phyloP scores from a whole-genome alignment of 768 basidiomycete genomes.

The Thelephora aurantiotincta region DNA sequence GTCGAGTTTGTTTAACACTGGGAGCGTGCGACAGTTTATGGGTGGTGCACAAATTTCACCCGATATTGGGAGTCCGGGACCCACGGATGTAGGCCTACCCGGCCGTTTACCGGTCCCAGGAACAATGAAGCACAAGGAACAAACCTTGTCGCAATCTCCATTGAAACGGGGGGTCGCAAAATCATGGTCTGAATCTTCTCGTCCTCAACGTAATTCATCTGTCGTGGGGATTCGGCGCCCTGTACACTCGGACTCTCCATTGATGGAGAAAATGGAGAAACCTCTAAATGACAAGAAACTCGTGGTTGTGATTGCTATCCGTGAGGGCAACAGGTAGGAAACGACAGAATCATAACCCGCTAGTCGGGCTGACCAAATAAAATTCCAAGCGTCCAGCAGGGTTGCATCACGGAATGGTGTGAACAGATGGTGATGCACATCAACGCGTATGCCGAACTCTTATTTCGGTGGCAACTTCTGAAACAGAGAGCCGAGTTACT shows the following conservation, averaged over 20 bases:
- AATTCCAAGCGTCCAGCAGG: no score
- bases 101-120: conserved; percentile 1
- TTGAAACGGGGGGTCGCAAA: conserved; percentile 20
- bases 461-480: conserved; percentile 60
- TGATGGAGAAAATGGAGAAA: conserved; percentile 1
- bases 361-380: not conserved
- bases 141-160: conserved; percentile 4
- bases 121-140: conserved; percentile 14
- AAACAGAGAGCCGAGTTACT: conserved; percentile 63
- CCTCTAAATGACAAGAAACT: conserved; percentile 24
- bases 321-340: conserved; percentile 8
- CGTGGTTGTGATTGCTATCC: conserved; percentile 18
- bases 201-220: conserved; percentile 4
- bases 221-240: no score
- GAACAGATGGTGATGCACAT: conserved; percentile 40
- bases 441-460: conserved; percentile 56
- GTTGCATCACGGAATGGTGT: conserved; percentile 17
- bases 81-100: conserved; percentile 3
- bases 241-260: no score
- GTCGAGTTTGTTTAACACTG: conserved; percentile 64
- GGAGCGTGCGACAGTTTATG: conserved; percentile 55
- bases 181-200: conserved; percentile 12
- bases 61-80: not conserved
- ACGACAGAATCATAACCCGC: conserved; percentile 8
- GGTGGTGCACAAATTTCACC: conserved; percentile 20